These are phyloP conservation scores for Scheffersomyces coipomensis DNA, from an alignment of 805 yeast species.

Conservation along the genomic window DNA sequence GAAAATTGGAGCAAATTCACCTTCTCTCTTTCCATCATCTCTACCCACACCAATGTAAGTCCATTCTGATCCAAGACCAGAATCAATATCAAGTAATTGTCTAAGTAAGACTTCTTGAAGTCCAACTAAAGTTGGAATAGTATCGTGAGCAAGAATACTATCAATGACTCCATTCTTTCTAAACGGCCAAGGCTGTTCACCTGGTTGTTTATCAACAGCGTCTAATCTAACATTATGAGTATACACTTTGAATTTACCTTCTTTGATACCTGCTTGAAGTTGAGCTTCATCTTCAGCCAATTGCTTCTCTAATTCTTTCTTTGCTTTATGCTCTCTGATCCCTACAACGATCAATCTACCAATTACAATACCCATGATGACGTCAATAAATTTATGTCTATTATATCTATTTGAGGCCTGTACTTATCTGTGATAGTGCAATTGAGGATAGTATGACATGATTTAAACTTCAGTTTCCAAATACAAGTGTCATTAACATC, in stretches of 20 bases:
- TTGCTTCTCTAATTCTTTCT: not conserved
- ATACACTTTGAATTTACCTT: constrained; percentile 17
- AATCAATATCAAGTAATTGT: constrained; percentile 31
- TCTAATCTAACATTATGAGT: constrained; percentile 47
- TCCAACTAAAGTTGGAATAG: constrained; percentile 41
- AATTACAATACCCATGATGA: not conserved
- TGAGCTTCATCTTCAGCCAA: not conserved
- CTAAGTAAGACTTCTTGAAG: constrained; percentile 38
- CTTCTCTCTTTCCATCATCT: constrained; percentile 24
- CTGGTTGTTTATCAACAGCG: constrained; percentile 22
- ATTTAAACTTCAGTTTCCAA: no score
- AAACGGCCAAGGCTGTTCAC: constrained; percentile 45
- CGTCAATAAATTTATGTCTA: no score
- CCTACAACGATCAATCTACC: not conserved
- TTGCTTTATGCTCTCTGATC: not conserved
- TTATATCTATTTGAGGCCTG: no score
- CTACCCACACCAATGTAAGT: constrained; percentile 28
- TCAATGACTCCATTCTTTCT: constrained; percentile 36
- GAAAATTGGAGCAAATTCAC: constrained; percentile 28
- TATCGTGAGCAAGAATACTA: no score
- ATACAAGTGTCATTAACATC: no score
- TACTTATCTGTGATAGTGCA: no score
- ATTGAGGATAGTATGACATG: no score
- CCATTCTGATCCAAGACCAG: constrained; percentile 22
- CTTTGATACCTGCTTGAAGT: no score